These are phyloP conservation scores for Xylariaceae sp. DNA, from an alignment of 2,329 filamentous ascomycete species.

Conservation along the genomic window DNA sequence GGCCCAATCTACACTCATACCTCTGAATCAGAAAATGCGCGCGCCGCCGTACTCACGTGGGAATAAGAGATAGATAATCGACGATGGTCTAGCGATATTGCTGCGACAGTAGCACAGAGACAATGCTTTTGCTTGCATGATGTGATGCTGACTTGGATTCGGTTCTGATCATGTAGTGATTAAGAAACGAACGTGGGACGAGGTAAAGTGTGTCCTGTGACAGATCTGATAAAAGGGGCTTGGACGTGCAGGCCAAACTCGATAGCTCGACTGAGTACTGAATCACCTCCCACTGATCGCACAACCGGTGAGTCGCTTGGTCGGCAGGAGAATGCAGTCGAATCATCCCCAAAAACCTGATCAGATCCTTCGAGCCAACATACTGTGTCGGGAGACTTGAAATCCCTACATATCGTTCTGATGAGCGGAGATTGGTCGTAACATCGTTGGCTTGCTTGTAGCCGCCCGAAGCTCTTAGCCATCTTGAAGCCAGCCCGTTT, in stretches of 20 bases:
- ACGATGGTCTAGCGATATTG: background rate
- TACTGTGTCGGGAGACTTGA: background rate
- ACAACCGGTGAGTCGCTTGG: background rate
- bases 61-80: background rate
- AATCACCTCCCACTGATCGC: background rate
- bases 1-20: background rate
- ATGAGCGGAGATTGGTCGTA: constrained; percentile 17
- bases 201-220: background rate
- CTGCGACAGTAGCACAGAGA: background rate
- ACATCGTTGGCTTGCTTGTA: background rate
- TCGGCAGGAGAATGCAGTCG: background rate
- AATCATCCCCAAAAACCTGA: background rate
- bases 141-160: background rate
- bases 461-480: background rate
- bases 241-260: background rate
- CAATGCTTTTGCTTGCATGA: background rate
- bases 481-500: background rate
- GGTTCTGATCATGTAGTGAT: constrained; percentile 2
- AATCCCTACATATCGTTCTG: background rate
- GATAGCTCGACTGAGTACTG: background rate
- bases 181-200: background rate
- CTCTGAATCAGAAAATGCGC: background rate
- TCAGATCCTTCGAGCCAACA: background rate
- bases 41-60: too few relatives aligned
- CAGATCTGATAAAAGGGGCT: background rate